A percentile compares a stretch with the other conserved stretches of the same genome.
Conservation (phyloP, 106 monocot species). For the Acanthochlamys bracteata region DNA sequence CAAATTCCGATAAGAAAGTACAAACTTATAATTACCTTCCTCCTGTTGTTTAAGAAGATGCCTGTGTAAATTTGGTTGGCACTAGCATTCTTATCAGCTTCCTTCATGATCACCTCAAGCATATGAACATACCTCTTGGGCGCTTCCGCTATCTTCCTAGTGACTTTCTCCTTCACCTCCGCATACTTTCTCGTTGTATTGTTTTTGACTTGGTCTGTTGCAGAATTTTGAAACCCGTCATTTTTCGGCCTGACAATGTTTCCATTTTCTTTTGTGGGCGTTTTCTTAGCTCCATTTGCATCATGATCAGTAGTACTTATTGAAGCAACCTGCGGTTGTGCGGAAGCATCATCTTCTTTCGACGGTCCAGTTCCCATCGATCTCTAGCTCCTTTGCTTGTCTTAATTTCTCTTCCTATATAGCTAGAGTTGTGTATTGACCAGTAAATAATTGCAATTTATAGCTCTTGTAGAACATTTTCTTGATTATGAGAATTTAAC, state of each 20-base stretch:
- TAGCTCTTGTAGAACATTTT: no score
- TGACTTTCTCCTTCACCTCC: neutral
- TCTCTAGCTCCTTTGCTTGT: no score
- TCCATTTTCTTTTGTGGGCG: neutral
- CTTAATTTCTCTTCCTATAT: neutral
- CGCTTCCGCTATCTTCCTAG: neutral
- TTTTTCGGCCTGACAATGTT: neutral
- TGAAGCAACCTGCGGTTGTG: neutral
- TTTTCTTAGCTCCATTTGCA: neutral
- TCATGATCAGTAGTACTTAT: neutral
- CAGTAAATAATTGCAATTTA: no score
- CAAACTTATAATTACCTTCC: neutral
- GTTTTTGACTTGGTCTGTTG: neutral
- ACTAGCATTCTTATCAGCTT: neutral
- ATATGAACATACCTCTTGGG: slow-evolving; percentile 6
- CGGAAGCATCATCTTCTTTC: neutral
- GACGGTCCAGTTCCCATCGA: neutral
- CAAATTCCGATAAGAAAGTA: neutral
- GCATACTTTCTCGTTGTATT: neutral
- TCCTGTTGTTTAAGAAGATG: slow-evolving; percentile 9
- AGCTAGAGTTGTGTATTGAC: no score
- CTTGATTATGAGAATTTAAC: no score
- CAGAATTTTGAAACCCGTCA: neutral
- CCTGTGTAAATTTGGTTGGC: neutral
- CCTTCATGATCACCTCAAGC: slow-evolving; percentile 4